phyloP scores from a whole-genome alignment of 768 basidiomycete species.

The Daedaleopsis nitida region DNA sequence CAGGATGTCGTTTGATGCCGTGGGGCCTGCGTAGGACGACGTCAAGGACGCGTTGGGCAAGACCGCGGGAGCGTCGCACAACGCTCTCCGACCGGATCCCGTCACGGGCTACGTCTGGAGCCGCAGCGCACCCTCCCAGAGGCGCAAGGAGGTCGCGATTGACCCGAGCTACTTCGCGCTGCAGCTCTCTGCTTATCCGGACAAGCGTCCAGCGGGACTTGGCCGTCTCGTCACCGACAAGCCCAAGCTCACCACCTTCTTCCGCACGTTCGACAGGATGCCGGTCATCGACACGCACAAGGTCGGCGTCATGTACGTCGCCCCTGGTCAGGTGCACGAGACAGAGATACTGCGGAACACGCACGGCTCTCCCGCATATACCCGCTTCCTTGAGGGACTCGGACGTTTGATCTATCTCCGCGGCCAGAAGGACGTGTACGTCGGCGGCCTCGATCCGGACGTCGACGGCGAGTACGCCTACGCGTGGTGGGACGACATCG shows the following conservation, averaged over 20 bases:
- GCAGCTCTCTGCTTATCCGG: constrained; percentile 80
- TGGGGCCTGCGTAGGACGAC: constrained; percentile 11
- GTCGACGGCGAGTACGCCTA: constrained; percentile 97
- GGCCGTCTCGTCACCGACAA: constrained; percentile 54
- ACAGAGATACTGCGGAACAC: constrained; percentile 85
- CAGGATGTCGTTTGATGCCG: constrained; percentile 17
- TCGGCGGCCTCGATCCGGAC: constrained; percentile 87
- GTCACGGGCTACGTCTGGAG: constrained; percentile 91
- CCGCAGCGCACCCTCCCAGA: constrained; percentile 81
- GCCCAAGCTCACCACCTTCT: constrained; percentile 55
- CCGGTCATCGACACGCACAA: constrained; percentile 98
- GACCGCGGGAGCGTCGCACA: constrained; percentile 13
- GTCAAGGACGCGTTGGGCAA: constrained; percentile 10
- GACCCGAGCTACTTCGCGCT: constrained; percentile 86
- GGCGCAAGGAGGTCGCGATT: constrained; percentile 81
- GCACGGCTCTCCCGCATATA: constrained; percentile 93
- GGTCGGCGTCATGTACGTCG: constrained; percentile 95
- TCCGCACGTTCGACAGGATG: constrained; percentile 74
- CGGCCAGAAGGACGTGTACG: constrained; percentile 90
- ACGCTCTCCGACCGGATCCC: constrained; percentile 57
- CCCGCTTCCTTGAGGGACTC: constrained; percentile 87
- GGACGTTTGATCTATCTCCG: constrained; percentile 87
- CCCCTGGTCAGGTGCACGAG: constrained; percentile 85
- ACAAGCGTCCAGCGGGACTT: constrained; percentile 47
- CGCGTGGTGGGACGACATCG: constrained; percentile 99